phyloP scores from a whole-genome alignment of 805 yeast species.

The Saccharomycopsis sp. region DNA sequence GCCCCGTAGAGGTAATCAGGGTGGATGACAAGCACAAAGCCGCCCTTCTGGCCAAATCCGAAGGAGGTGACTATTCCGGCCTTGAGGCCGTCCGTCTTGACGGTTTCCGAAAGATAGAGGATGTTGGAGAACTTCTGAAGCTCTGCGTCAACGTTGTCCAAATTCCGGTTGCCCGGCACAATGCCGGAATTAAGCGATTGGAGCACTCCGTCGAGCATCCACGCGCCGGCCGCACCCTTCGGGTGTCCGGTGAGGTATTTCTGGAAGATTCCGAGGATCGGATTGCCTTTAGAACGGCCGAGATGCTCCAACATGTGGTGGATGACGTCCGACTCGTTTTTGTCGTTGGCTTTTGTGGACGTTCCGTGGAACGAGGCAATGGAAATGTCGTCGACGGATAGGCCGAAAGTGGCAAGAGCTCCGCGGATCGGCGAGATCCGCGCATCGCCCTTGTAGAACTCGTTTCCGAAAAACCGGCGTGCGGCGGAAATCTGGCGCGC shows the following conservation, averaged over 20 bases:
- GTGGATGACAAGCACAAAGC: slow-evolving; percentile 85
- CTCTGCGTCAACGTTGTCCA: slow-evolving; percentile 85
- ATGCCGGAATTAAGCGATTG: slow-evolving; percentile 88
- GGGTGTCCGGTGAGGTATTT: slow-evolving; percentile 99
- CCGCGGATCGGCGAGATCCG: slow-evolving; percentile 97
- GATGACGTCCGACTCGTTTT: slow-evolving; percentile 92
- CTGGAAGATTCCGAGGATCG: slow-evolving; percentile 97
- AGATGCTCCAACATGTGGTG: slow-evolving; percentile 89
- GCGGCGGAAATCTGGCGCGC: slow-evolving; percentile 80
- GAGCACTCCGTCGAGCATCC: slow-evolving; percentile 99
- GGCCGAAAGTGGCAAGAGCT: slow-evolving; percentile 87
- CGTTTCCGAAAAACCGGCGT: slow-evolving; percentile 91
- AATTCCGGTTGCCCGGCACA: slow-evolving; percentile 98
- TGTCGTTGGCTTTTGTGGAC: slow-evolving; percentile 96
- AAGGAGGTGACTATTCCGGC: slow-evolving; percentile 96
- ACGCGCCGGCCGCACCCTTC: slow-evolving; percentile 99
- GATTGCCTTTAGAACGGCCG: slow-evolving; percentile 97
- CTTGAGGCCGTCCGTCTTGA: slow-evolving; percentile 94
- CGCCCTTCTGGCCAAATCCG: slow-evolving; percentile 99
- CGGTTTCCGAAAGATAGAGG: slow-evolving; percentile 87
- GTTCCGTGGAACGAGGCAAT: slow-evolving; percentile 99
- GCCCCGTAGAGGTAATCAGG: slow-evolving; percentile 90
- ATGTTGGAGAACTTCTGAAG: slow-evolving; percentile 83
- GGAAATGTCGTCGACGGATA: slow-evolving; percentile 89
- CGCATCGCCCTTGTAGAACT: slow-evolving; percentile 84